Percentiles rank a stretch among this genome's conserved stretches.
Conservation (phyloP, 2,329 filamentous ascomycete species). For the Alternaria sp. region DNA sequence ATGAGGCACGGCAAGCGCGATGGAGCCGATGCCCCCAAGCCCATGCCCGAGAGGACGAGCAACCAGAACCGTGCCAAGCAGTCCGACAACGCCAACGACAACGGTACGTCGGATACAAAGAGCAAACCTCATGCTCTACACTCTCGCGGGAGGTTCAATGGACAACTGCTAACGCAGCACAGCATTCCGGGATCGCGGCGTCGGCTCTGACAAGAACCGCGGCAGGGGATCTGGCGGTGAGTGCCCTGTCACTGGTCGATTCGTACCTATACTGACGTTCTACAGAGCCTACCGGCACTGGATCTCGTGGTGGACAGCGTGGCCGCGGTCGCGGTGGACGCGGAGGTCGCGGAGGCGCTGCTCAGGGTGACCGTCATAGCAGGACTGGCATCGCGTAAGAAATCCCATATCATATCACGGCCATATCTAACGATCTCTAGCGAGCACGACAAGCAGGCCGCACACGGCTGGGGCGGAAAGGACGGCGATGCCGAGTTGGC, state of each 20-base stretch:
- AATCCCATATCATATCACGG: background rate
- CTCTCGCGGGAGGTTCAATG: background rate
- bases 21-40: constrained; percentile 71
- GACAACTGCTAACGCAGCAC: constrained; percentile 29
- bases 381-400: constrained; percentile 66
- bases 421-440: constrained; percentile 52
- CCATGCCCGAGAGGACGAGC: constrained; percentile 46
- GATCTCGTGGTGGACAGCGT: constrained; percentile 39
- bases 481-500: constrained; percentile 84
- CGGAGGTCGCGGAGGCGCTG: constrained; percentile 54
- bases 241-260: constrained; percentile 10
- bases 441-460: constrained; percentile 84
- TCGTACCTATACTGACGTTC: constrained; percentile 11
- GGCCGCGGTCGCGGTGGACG: constrained; percentile 58
- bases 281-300: constrained; percentile 27
- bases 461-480: constrained; percentile 85
- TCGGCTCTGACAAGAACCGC: constrained; percentile 83
- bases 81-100: constrained; percentile 78
- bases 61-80: constrained; percentile 37
- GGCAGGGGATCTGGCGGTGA: constrained; percentile 60
- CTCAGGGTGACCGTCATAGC: constrained; percentile 67
- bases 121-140: background rate
- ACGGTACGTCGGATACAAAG: constrained; percentile 68
- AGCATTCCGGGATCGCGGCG: constrained; percentile 91
- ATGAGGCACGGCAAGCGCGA: constrained; percentile 86